Base-by-base conservation (phyloP, 2,329 filamentous ascomycete species). In the Stromatinia cepivora region DNA sequence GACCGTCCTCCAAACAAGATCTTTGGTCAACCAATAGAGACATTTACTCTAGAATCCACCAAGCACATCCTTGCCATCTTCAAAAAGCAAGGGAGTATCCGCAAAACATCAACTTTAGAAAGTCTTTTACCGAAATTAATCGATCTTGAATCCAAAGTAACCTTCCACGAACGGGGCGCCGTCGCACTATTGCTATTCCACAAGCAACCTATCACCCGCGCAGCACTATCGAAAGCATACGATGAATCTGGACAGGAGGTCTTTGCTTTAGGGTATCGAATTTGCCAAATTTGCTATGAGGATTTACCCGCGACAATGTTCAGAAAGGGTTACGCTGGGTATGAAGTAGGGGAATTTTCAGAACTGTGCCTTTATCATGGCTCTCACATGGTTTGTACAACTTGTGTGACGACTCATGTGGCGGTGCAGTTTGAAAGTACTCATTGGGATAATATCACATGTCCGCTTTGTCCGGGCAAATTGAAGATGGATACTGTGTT, bases 81-180 rank as follows among this genome's bases (percentile, higher is more conserved):
- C 34, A 39, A 25, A 25, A 58, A 42, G 34, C 34, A 42, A 58
- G 54, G 54, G 34, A 42, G 22, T 15, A 58, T 58, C 11, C 34
- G 54, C 34, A 58, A 17, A 58, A 58, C 22, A 17, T 58, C 54
- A 15, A 58, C 54, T 3, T 6, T 58, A 22, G 11, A 57, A 3
- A 58, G 22, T 2, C 54, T 58, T 13, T 22, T 58, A 1, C 54
- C 54, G 5, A 42, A 58, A 25, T 13, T 58, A 13, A 7, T 42
- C 34, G 54, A 58, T 58, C 54, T 58, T n/a, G 54, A 58, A 39
- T 58, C 22, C 34, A 58, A 42, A 39, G 11, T 58, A 8, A 25
- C 54, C 3, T 8, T 8, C 1, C 15, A 39, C 13, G 34, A 58
- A 8, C 54, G 15, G 2, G 3, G 4, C 5, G 6, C 11, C 34